Evolutionary conservation across 192 early-diverging fungal species (phyloP).

Genomic region (Podila verticillata): DNA sequence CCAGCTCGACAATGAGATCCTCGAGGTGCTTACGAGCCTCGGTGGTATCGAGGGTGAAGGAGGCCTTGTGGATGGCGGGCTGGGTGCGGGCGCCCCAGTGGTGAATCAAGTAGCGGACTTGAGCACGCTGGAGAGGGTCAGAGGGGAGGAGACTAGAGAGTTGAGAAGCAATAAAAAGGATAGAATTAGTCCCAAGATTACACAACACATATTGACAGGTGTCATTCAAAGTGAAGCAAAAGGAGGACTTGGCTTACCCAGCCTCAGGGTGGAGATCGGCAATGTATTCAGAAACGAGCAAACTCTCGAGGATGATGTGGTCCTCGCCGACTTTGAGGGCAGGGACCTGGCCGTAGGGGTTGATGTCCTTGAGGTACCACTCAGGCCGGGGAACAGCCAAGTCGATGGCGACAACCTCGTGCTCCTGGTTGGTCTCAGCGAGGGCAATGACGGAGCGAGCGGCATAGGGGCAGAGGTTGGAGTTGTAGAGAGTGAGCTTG

Average conservation of each 20-base stretch:
- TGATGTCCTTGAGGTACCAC: slow-evolving; percentile 67
- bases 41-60: slow-evolving; percentile 15
- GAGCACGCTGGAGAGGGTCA: slow-evolving; percentile 55
- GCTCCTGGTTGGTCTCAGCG: slow-evolving; percentile 59
- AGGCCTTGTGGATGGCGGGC: slow-evolving; percentile 30
- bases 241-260: slow-evolving; percentile 30
- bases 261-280: slow-evolving; percentile 69
- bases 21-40: slow-evolving; percentile 39
- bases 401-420: slow-evolving; percentile 70
- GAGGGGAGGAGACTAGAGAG: slow-evolving; percentile 54
- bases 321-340: slow-evolving; percentile 63
- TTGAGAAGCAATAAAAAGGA: not conserved
- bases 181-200: not conserved
- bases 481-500: slow-evolving; percentile 69
- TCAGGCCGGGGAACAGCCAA: slow-evolving; percentile 71
- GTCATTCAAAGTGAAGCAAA: too few species aligned
- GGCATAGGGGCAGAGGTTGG: slow-evolving; percentile 72
- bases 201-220: not conserved
- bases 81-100: slow-evolving; percentile 43
- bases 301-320: slow-evolving; percentile 69
- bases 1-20: slow-evolving; percentile 29
- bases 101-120: slow-evolving; percentile 57
- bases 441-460: slow-evolving; percentile 73
- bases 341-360: slow-evolving; percentile 77
- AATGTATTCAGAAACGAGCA: slow-evolving; percentile 73